These are phyloP conservation scores for Fraxinus albicans DNA, from an alignment of 305 asterid genomes.

Conservation along the genomic window DNA sequence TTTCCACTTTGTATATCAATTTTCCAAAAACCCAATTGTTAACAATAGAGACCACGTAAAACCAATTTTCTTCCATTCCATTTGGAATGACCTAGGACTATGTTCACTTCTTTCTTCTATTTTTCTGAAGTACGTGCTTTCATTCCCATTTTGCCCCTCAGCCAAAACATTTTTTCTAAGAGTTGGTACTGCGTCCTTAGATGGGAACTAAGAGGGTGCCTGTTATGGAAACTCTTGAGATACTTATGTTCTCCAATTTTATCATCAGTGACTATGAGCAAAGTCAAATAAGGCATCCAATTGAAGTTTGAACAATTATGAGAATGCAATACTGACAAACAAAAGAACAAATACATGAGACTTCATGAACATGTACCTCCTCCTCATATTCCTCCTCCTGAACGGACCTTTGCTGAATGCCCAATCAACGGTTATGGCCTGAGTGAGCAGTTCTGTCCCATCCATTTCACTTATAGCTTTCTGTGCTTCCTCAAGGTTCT, in stretches of 20 bases:
- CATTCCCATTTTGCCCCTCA: background rate
- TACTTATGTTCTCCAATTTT: background rate
- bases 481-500: slow-evolving; percentile 84
- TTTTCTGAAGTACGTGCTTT: background rate
- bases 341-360: background rate
- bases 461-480: slow-evolving; percentile 68
- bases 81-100: background rate
- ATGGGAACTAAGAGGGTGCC: background rate
- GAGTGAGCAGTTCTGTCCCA: slow-evolving; percentile 61
- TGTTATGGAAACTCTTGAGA: background rate
- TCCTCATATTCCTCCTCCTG: slow-evolving; percentile 42
- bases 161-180: background rate
- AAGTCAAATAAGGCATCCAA: background rate
- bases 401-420: slow-evolving; percentile 54
- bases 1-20: background rate
- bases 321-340: background rate
- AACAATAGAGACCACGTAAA: background rate
- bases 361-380: slow-evolving; percentile 34
- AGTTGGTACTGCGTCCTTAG: background rate
- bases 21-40: background rate
- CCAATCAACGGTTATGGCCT: slow-evolving; percentile 43
- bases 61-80: background rate
- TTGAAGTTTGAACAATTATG: background rate
- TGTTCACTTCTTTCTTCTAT: background rate
- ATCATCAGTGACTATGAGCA: background rate